phyloP scores from a whole-genome alignment of 2,329 filamentous ascomycete species.

The Trichoderma brevicompactum region DNA sequence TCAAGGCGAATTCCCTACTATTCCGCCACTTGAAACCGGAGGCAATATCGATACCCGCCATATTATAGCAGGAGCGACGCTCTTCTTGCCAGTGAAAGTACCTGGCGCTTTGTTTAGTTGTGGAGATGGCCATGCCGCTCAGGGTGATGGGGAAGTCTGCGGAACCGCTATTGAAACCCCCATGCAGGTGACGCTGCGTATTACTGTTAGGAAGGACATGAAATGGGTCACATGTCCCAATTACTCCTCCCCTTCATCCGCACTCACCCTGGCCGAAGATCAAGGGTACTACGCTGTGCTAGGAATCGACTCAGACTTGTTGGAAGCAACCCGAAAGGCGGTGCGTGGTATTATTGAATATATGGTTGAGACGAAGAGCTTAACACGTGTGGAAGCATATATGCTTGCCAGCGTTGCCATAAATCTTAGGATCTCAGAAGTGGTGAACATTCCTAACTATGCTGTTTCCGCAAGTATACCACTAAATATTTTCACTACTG shows the following conservation, averaged over 20 bases:
- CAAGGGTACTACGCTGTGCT: slow-evolving; percentile 18
- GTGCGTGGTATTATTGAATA: slow-evolving; percentile 11
- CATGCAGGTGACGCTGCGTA: slow-evolving; percentile 15
- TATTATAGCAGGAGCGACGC: neutral
- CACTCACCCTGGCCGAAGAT: slow-evolving; percentile 2
- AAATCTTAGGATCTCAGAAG: slow-evolving; percentile 10
- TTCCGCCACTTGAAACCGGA: slow-evolving; percentile 15
- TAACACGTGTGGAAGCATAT: slow-evolving; percentile 4
- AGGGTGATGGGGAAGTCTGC: slow-evolving; percentile 19
- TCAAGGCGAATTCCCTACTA: slow-evolving; percentile 16
- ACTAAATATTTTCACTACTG: neutral
- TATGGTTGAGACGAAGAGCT: slow-evolving; percentile 4
- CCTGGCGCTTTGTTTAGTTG: slow-evolving; percentile 13
- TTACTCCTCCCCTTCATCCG: neutral
- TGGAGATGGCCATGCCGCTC: slow-evolving; percentile 16
- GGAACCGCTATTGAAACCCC: slow-evolving; percentile 21
- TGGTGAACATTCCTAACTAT: slow-evolving; percentile 16
- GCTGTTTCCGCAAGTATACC: slow-evolving; percentile 7
- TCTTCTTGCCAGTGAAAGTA: slow-evolving; percentile 1
- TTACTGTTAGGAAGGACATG: slow-evolving; percentile 8
- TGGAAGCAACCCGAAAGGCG: slow-evolving; percentile 14
- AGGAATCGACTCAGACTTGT: slow-evolving; percentile 7
- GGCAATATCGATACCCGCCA: slow-evolving; percentile 21
- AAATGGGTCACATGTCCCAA: slow-evolving; percentile 17
- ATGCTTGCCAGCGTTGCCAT: slow-evolving; percentile 20